Evolutionary conservation across 768 basidiomycete genomes (phyloP).

Genomic region (Tephrocybe sp.): DNA sequence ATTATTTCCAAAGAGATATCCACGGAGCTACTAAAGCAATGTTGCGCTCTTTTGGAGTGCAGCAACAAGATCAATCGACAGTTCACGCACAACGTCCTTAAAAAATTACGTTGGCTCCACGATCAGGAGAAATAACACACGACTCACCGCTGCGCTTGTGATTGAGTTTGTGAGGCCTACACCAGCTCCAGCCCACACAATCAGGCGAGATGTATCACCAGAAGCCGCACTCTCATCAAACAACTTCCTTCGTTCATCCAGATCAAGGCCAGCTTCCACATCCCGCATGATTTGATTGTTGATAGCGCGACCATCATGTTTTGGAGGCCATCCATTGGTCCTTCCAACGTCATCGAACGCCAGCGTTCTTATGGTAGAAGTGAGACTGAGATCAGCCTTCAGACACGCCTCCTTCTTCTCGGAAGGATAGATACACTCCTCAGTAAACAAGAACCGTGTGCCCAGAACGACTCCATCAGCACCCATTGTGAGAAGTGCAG

Average conservation of each 20-base stretch:
- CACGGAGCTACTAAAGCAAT: background rate
- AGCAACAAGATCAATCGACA: conserved; percentile 1
- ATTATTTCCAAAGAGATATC: background rate
- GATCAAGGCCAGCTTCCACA: conserved; percentile 22
- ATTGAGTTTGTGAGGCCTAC: conserved; percentile 27
- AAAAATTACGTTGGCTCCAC: background rate
- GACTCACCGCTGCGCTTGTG: conserved; percentile 2
- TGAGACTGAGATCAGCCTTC: conserved; percentile 27
- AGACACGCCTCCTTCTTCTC: conserved; percentile 39
- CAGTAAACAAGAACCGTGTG: conserved; percentile 48
- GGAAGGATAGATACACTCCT: conserved; percentile 38
- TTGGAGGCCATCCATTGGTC: conserved; percentile 8
- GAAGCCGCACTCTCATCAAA: conserved; percentile 28
- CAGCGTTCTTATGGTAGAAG: conserved; percentile 34
- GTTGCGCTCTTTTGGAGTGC: background rate
- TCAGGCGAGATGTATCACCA: conserved; percentile 29
- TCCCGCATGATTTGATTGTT: conserved; percentile 2
- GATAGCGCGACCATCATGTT: conserved; percentile 6
- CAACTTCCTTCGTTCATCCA: conserved; percentile 25
- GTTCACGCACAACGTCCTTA: conserved; percentile 4
- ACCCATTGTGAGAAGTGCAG: conserved; percentile 40
- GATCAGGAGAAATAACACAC: background rate
- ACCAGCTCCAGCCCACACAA: conserved; percentile 46
- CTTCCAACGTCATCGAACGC: conserved; percentile 35
- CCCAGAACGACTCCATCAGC: conserved; percentile 46